phyloP scores from a whole-genome alignment of 257 asterid species.

The Mitragyna speciosa region DNA sequence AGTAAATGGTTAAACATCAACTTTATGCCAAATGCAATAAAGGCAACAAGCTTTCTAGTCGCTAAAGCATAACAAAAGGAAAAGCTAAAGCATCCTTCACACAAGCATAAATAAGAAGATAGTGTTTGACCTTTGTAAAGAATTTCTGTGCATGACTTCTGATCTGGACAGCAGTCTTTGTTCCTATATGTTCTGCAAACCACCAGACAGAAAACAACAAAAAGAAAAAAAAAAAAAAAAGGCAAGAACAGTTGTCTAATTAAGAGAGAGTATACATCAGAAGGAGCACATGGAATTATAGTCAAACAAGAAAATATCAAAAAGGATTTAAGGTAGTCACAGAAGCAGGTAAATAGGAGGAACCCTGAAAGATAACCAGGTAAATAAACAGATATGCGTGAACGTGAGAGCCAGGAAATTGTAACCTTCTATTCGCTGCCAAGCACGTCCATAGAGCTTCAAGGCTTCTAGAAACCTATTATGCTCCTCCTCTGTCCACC shows the following conservation, averaged over 20 bases:
- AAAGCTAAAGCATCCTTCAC: slow-evolving; percentile 19
- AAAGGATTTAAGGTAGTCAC: neutral
- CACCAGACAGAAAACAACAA: slow-evolving; percentile 38
- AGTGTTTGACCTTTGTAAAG: slow-evolving; percentile 82
- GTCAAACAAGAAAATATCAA: slow-evolving; percentile 11
- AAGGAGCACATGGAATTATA: slow-evolving; percentile 14
- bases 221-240: slow-evolving; percentile 36
- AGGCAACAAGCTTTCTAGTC: neutral
- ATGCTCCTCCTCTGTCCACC: slow-evolving; percentile 99
- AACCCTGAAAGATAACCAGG: neutral
- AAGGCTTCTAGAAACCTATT: slow-evolving; percentile 84
- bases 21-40: neutral
- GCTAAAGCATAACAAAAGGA: neutral
- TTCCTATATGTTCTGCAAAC: slow-evolving; percentile 94
- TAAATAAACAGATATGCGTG: neutral
- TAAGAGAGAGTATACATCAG: slow-evolving; percentile 36
- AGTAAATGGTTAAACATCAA: neutral
- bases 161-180: slow-evolving; percentile 99
- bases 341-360: neutral
- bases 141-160: slow-evolving; percentile 99
- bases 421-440: slow-evolving; percentile 98
- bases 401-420: neutral
- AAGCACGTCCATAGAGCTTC: slow-evolving; percentile 96
- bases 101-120: slow-evolving; percentile 35
- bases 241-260: slow-evolving; percentile 41